Evolutionary conservation across 2,329 filamentous ascomycete genomes (phyloP).

Genomic region (Talaromyces piceae): DNA sequence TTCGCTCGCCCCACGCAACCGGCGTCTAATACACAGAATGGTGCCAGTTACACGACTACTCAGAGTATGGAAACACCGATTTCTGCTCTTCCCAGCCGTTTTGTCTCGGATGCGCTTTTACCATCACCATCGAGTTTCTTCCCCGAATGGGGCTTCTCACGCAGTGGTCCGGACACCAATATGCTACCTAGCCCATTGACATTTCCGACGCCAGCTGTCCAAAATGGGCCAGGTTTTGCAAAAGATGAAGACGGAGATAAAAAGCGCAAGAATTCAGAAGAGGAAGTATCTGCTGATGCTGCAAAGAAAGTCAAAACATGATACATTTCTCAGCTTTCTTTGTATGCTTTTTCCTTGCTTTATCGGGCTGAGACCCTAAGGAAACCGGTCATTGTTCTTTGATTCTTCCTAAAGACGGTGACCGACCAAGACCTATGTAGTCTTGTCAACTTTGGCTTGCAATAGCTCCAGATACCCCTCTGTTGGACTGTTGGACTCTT

Average conservation of each 20-base stretch:
- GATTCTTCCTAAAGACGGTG: no score
- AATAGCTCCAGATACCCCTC: background rate
- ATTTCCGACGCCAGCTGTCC: slow-evolving; percentile 68
- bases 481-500: slow-evolving; percentile 1
- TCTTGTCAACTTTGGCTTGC: background rate
- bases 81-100: slow-evolving; percentile 86
- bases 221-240: slow-evolving; percentile 33
- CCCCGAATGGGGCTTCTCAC: slow-evolving; percentile 73
- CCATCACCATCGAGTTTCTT: slow-evolving; percentile 92
- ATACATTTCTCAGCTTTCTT: background rate
- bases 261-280: slow-evolving; percentile 39
- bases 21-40: slow-evolving; percentile 29
- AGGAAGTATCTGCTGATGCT: slow-evolving; percentile 24
- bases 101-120: slow-evolving; percentile 78
- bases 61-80: slow-evolving; percentile 65
- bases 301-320: slow-evolving; percentile 35
- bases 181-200: slow-evolving; percentile 88
- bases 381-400: background rate
- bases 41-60: slow-evolving; percentile 33
- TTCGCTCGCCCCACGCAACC: slow-evolving; percentile 84
- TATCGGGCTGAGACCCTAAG: background rate
- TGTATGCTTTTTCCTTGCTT: background rate
- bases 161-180: slow-evolving; percentile 61
- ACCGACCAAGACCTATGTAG: no score
- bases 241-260: slow-evolving; percentile 38